These are phyloP conservation scores for Trifolium fragiferum DNA, from an alignment of 306 rosid genomes.

Conservation along the genomic window DNA sequence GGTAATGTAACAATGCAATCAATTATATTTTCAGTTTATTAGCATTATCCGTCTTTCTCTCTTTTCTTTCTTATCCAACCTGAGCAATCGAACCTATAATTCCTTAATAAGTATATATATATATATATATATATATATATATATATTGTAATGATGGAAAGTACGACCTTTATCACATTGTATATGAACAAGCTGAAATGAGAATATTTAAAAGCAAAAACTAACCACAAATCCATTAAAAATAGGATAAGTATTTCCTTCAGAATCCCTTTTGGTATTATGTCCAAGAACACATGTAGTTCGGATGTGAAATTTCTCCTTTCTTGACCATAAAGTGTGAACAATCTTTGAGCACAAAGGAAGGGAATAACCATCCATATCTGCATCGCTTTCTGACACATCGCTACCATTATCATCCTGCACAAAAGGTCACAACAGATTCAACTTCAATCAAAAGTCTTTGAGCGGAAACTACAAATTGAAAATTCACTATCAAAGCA, in stretches of 20 bases:
- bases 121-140: no score
- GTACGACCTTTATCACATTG: slow-evolving; percentile 8
- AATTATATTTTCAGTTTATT: slow-evolving; percentile 9
- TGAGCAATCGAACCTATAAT: neutral
- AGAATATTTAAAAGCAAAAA: slow-evolving; percentile 42
- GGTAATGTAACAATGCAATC: slow-evolving; percentile 1
- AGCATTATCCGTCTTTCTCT: neutral
- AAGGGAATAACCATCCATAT: slow-evolving; percentile 64
- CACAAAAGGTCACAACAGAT: slow-evolving; percentile 63
- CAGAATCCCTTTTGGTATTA: slow-evolving; percentile 71
- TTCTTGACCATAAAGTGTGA: slow-evolving; percentile 58
- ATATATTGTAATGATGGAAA: slow-evolving; percentile 17
- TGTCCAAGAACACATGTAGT: slow-evolving; percentile 80
- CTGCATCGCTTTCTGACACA: slow-evolving; percentile 43
- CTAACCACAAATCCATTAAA: slow-evolving; percentile 79
- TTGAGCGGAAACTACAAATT: slow-evolving; percentile 44
- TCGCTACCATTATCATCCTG: slow-evolving; percentile 59
- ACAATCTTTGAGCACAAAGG: slow-evolving; percentile 74
- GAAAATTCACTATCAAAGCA: slow-evolving; percentile 57
- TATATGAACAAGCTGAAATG: slow-evolving; percentile 21
- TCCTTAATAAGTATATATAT: slow-evolving; percentile 12
- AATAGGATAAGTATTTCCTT: slow-evolving; percentile 63
- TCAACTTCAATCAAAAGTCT: slow-evolving; percentile 51
- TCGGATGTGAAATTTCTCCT: slow-evolving; percentile 72
- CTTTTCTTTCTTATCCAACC: slow-evolving; percentile 13